These are phyloP conservation scores for Calonectria montana DNA, from an alignment of 2,329 filamentous ascomycete species.

Conservation along the genomic window DNA sequence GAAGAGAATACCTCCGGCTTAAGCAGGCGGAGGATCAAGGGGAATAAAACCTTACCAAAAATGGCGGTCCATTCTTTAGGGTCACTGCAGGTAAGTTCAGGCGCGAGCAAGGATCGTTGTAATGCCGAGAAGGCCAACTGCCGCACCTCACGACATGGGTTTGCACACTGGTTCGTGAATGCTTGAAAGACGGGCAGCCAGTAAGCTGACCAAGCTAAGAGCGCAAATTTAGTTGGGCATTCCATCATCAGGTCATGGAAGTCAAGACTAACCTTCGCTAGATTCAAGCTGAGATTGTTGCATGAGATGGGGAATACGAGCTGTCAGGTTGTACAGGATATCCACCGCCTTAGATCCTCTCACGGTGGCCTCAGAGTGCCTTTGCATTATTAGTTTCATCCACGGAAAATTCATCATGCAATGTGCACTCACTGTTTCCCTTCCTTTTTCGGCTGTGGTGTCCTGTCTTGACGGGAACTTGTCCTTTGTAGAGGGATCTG, in stretches of 20 bases:
- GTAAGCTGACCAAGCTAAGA: conserved; percentile 93
- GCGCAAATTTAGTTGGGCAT: conserved; percentile 22
- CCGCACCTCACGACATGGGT: conserved; percentile 92
- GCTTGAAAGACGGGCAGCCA: conserved; percentile 96
- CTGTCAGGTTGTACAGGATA: conserved; percentile 84
- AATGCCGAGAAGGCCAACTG: conserved; percentile 88
- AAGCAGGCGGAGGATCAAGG: conserved; percentile 84
- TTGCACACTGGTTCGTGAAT: conserved; percentile 89
- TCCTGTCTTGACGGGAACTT: conserved; percentile 60
- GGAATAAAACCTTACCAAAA: conserved; percentile 93
- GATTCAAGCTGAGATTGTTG: conserved; percentile 92
- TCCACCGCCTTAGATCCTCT: conserved; percentile 85
- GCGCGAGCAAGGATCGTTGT: conserved; percentile 86
- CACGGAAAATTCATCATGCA: background rate
- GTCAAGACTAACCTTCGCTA: conserved; percentile 73
- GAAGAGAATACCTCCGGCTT: conserved; percentile 96
- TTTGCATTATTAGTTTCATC: conserved; percentile 21
- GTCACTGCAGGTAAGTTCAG: conserved; percentile 83
- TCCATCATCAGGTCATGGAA: background rate
- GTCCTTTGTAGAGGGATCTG: conserved; percentile 76
- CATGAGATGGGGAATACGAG: conserved; percentile 86
- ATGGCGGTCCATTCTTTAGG: conserved; percentile 96
- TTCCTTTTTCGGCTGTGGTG: conserved; percentile 39
- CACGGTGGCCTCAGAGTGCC: conserved; percentile 67
- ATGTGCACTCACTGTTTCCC: conserved; percentile 39